Percentiles rank a stretch among this genome's conserved stretches.
phyloP scores from a whole-genome alignment of 345 rosid species.

The Abelmoschus esculentus region DNA sequence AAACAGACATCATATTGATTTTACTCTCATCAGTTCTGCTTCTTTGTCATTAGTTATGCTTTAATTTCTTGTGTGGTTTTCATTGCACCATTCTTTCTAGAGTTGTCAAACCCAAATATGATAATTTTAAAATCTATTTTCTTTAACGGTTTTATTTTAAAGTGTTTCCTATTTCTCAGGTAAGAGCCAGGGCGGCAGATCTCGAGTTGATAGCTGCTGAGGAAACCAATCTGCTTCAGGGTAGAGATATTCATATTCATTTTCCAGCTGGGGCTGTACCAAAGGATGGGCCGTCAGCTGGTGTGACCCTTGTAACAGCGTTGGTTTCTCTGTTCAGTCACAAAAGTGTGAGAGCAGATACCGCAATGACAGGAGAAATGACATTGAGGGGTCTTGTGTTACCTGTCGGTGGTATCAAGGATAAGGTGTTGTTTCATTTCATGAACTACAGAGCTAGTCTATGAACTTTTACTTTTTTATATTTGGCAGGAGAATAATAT shows the following conservation, averaged over 20 bases:
- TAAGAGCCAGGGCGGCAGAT: constrained; percentile 87
- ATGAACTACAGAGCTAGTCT: not conserved
- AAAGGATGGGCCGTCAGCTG: constrained; percentile 99
- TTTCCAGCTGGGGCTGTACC: constrained; percentile 98
- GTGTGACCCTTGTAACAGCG: constrained; percentile 92
- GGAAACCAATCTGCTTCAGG: constrained; percentile 66
- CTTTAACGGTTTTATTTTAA: not conserved
- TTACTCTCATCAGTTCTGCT: too few species aligned
- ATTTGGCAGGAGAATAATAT: not conserved
- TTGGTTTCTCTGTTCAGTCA: constrained; percentile 82
- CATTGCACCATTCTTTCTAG: not conserved
- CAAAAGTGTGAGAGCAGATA: constrained; percentile 86
- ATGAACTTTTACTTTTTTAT: not conserved
- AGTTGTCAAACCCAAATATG: not conserved
- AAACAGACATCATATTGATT: too few species aligned
- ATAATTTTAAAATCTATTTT: not conserved
- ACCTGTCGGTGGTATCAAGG: constrained; percentile 98
- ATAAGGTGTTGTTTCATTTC: constrained; percentile 47
- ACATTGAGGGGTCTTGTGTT: constrained; percentile 93
- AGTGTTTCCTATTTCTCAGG: constrained; percentile 36
- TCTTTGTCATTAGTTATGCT: not conserved
- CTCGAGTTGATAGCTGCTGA: constrained; percentile 57
- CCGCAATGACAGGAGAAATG: constrained; percentile 99
- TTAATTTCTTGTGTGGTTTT: not conserved
- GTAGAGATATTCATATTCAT: constrained; percentile 90